A percentile compares a stretch with the other conserved stretches of the same genome.
phyloP scores from a whole-genome alignment of 1,139 yeast genomes.

The Blastobotrys persicus region DNA sequence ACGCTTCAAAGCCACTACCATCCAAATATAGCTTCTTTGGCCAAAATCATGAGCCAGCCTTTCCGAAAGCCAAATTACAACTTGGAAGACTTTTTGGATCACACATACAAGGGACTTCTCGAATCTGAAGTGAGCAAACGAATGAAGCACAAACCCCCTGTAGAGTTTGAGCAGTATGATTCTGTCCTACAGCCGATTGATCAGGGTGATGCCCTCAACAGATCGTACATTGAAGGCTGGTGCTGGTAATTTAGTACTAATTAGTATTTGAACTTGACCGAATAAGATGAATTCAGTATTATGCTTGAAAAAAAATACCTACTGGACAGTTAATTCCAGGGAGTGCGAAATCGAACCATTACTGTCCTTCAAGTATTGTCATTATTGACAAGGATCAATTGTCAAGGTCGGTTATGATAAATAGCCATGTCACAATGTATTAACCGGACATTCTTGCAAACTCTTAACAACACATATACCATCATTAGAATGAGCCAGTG shows the following conservation, averaged over 20 bases:
- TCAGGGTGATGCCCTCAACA: neutral
- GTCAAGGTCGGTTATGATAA: too few species aligned
- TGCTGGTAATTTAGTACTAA: neutral
- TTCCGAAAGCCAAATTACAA: constrained; percentile 83
- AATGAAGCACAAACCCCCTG: constrained; percentile 63
- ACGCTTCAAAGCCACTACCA: constrained; percentile 85
- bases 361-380: too few species aligned
- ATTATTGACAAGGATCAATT: too few species aligned
- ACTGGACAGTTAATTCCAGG: too few species aligned
- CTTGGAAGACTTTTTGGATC: constrained; percentile 91
- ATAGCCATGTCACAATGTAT: too few species aligned
- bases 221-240: neutral
- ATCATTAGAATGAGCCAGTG: too few species aligned
- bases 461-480: too few species aligned
- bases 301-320: too few species aligned
- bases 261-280: too few species aligned
- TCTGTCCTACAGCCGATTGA: neutral
- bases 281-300: too few species aligned
- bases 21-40: constrained; percentile 91
- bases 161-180: constrained; percentile 59
- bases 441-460: too few species aligned
- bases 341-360: too few species aligned
- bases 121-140: constrained; percentile 72
- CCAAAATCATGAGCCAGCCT: constrained; percentile 84
- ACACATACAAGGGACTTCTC: constrained; percentile 74